A percentile compares a stretch with the other conserved stretches of the same genome.
Conservation (phyloP, 2,329 filamentous ascomycete genomes). For the Ophiostoma sp. region DNA sequence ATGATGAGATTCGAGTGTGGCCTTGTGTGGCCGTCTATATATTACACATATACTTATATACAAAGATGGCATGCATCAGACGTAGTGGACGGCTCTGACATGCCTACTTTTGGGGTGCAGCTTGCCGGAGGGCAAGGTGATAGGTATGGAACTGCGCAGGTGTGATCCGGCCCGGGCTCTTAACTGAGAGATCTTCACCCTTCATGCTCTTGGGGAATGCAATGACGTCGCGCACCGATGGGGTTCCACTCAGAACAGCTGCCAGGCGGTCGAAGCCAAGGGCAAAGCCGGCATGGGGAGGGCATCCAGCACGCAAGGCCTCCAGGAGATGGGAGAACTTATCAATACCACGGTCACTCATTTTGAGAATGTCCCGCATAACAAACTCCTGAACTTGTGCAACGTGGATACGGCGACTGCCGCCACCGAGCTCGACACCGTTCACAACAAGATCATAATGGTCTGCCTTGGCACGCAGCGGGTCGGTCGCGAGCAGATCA, state of each 20-base stretch:
- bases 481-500: constrained; percentile 65
- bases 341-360: constrained; percentile 63
- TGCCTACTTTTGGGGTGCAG: not conserved
- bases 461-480: constrained; percentile 68
- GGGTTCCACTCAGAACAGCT: constrained; percentile 68
- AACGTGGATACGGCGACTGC: constrained; percentile 85
- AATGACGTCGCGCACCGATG: constrained; percentile 86
- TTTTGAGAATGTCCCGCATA: constrained; percentile 75
- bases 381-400: constrained; percentile 78
- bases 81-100: not conserved
- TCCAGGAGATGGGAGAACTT: constrained; percentile 83
- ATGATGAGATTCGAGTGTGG: not conserved
- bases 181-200: constrained; percentile 79
- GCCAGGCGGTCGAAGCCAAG: constrained; percentile 85
- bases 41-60: not conserved
- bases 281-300: constrained; percentile 89
- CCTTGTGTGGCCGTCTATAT: not conserved
- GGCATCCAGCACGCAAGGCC: constrained; percentile 78
- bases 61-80: not conserved
- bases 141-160: constrained; percentile 49
- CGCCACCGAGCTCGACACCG: constrained; percentile 88
- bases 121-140: constrained; percentile 33
- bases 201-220: constrained; percentile 92
- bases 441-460: constrained; percentile 97
- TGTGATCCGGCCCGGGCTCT: constrained; percentile 65